Percentiles rank a stretch among this genome's conserved stretches.
Evolutionary conservation across 805 yeast species (phyloP).

Genomic region (Ogataea minuta): DNA sequence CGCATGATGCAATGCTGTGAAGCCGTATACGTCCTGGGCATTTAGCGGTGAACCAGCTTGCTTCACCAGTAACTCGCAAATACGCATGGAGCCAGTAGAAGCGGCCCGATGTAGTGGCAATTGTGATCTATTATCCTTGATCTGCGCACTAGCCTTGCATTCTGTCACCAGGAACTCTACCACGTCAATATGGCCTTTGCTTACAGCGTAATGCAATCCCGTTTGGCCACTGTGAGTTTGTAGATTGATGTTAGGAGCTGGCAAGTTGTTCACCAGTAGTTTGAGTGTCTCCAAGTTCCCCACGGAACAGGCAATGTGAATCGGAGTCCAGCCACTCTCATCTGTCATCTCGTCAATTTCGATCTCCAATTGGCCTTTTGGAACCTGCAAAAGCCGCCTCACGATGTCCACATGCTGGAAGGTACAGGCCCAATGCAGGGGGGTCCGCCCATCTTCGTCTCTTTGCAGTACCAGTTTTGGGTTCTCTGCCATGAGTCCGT

Average conservation of each 20-base stretch:
- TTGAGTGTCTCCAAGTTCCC: conserved; percentile 59
- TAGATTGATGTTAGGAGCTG: conserved; percentile 58
- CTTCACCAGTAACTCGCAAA: conserved; percentile 53
- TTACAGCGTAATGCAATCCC: conserved; percentile 70
- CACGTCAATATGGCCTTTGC: conserved; percentile 59
- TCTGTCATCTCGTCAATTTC: conserved; percentile 72
- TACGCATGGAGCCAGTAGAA: conserved; percentile 60
- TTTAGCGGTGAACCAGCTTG: conserved; percentile 62
- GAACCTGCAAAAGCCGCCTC: conserved; percentile 41
- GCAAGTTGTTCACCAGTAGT: conserved; percentile 47
- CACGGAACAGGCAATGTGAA: conserved; percentile 77
- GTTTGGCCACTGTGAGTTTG: conserved; percentile 69
- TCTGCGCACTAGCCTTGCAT: conserved; percentile 58
- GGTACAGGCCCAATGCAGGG: conserved; percentile 88
- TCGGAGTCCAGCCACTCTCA: conserved; percentile 83
- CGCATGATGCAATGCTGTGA: conserved; percentile 90
- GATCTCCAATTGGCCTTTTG: conserved; percentile 24
- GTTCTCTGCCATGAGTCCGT: conserved; percentile 45
- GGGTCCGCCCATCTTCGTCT: conserved; percentile 77
- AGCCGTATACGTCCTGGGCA: conserved; percentile 65
- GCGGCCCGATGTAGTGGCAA: conserved; percentile 83
- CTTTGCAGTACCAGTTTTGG: conserved; percentile 45
- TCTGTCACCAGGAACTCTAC: conserved; percentile 51
- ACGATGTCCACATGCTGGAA: conserved; percentile 53
- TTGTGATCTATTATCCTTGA: conserved; percentile 64